phyloP scores from a whole-genome alignment of 208 protist species.

The Leptomonas seymouri region DNA sequence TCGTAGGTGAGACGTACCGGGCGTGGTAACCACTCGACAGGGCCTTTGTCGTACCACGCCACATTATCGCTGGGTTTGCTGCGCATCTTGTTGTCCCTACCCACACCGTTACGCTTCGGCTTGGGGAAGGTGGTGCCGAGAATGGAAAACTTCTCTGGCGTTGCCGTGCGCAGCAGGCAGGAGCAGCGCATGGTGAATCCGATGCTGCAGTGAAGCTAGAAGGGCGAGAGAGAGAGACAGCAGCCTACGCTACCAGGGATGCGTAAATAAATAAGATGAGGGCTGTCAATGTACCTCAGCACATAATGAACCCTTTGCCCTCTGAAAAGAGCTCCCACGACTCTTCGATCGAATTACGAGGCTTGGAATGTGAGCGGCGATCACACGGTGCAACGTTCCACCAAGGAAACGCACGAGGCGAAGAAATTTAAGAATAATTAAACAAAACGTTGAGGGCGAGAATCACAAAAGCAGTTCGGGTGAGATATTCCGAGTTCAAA shows the following conservation, averaged over 20 bases:
- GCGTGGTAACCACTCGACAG: slow-evolving; percentile 90
- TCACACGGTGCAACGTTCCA: no score
- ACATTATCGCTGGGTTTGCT: slow-evolving; percentile 89
- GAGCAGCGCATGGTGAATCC: slow-evolving; percentile 47
- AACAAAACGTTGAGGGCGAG: no score
- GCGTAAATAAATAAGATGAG: background rate
- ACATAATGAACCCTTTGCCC: no score
- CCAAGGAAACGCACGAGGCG: no score
- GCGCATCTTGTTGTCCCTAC: slow-evolving; percentile 87
- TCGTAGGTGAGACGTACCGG: slow-evolving; percentile 84
- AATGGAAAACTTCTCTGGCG: slow-evolving; percentile 73
- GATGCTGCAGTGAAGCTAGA: background rate
- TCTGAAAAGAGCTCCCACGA: no score
- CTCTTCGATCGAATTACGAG: no score
- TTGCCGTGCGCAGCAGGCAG: slow-evolving; percentile 47
- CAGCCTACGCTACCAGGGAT: background rate
- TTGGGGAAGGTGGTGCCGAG: slow-evolving; percentile 72
- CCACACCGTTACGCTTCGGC: slow-evolving; percentile 73
- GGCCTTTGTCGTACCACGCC: slow-evolving; percentile 90
- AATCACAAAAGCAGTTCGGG: no score
- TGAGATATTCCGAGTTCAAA: no score
- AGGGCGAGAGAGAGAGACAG: slow-evolving; percentile 13
- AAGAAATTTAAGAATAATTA: no score
- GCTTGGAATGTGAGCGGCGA: no score
- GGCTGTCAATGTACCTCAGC: no score